phyloP scores from a whole-genome alignment of 2,329 filamentous ascomycete genomes.

The Diaporthe capsici region DNA sequence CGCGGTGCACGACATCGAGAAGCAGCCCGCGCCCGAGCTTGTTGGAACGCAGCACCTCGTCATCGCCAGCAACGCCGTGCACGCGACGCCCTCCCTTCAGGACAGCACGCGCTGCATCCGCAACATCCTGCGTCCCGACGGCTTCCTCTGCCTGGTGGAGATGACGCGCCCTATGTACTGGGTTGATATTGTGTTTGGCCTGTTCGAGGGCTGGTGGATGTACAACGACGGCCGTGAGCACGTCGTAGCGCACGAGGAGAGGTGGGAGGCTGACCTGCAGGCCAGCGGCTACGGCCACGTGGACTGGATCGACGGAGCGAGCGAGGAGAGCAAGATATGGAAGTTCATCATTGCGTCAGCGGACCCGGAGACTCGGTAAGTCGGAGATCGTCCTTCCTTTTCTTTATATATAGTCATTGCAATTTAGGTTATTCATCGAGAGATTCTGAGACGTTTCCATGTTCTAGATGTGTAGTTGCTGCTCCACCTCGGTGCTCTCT shows the following conservation, averaged over 20 bases:
- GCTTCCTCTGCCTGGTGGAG: constrained; percentile 53
- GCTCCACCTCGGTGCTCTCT: neutral
- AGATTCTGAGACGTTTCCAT: constrained; percentile 5
- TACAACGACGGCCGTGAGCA: constrained; percentile 50
- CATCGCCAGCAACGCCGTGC: constrained; percentile 52
- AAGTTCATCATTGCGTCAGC: constrained; percentile 48
- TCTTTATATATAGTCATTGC: neutral
- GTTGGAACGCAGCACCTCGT: constrained; percentile 50
- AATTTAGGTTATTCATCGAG: neutral
- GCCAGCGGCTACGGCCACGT: constrained; percentile 48
- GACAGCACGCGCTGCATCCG: constrained; percentile 46
- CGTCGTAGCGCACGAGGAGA: constrained; percentile 42
- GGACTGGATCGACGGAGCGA: constrained; percentile 50
- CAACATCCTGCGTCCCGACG: constrained; percentile 49
- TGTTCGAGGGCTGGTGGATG: constrained; percentile 57
- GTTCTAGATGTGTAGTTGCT: neutral
- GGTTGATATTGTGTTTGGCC: constrained; percentile 54
- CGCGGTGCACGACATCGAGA: constrained; percentile 49
- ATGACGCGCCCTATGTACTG: constrained; percentile 49
- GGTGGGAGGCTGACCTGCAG: constrained; percentile 48
- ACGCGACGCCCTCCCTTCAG: constrained; percentile 50
- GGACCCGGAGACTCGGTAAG: constrained; percentile 20
- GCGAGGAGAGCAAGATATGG: constrained; percentile 47
- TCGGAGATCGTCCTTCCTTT: neutral
- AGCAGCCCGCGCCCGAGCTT: constrained; percentile 42